These are phyloP conservation scores for Aspergillus sp. DNA, from an alignment of 2,329 filamentous ascomycete genomes.

Conservation along the genomic window DNA sequence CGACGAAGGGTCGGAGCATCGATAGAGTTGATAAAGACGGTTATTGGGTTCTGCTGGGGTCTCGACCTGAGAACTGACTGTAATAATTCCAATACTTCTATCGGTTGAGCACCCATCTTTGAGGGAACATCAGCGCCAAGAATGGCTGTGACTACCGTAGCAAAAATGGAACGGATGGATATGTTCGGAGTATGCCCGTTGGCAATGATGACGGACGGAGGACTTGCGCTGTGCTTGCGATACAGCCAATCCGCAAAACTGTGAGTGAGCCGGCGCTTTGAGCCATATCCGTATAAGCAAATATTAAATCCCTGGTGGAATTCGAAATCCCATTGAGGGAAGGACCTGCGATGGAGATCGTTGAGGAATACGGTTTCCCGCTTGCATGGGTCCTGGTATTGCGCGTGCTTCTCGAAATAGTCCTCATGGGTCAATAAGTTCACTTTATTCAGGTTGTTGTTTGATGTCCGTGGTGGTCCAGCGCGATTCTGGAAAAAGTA, in stretches of 20 bases:
- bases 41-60: slow-evolving; percentile 50
- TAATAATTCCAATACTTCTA: slow-evolving; percentile 67
- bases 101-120: slow-evolving; percentile 63
- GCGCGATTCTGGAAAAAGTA: slow-evolving; percentile 93
- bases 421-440: slow-evolving; percentile 85
- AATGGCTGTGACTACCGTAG: slow-evolving; percentile 66
- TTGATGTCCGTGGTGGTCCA: slow-evolving; percentile 78
- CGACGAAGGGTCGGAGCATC: slow-evolving; percentile 77
- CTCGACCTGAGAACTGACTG: slow-evolving; percentile 59
- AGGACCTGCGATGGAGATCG: slow-evolving; percentile 74
- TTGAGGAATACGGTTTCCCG: slow-evolving; percentile 70
- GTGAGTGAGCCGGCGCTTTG: slow-evolving; percentile 74
- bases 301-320: slow-evolving; percentile 82
- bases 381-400: slow-evolving; percentile 67
- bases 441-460: slow-evolving; percentile 75
- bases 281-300: slow-evolving; percentile 90
- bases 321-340: slow-evolving; percentile 91
- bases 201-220: slow-evolving; percentile 71
- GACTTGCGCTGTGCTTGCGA: slow-evolving; percentile 34
- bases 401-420: slow-evolving; percentile 71
- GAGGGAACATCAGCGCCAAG: slow-evolving; percentile 41
- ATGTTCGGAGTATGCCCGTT: slow-evolving; percentile 70
- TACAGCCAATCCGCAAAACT: slow-evolving; percentile 73
- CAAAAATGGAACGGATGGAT: slow-evolving; percentile 46
- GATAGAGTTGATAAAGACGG: slow-evolving; percentile 79